Evolutionary conservation across 352 stramenopile genomes (phyloP), one percentile per base, ranked within the genome.

Genomic region (Phytophthora multivora): DNA sequence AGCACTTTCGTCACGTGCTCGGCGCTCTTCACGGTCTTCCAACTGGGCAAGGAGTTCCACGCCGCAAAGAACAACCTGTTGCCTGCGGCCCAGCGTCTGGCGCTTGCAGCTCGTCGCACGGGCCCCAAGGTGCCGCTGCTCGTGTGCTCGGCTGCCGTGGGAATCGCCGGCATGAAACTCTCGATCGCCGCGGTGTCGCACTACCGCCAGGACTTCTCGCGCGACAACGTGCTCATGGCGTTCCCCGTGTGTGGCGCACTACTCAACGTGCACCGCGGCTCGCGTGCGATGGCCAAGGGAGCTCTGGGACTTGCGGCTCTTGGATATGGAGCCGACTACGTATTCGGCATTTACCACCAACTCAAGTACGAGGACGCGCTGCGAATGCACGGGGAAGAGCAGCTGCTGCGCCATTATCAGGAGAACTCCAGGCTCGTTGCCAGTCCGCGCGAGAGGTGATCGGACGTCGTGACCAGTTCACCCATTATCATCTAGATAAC

Each of bases 151-250:
- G 61, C 70, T 0, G 70, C 72, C 5, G 63, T 86, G 2, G 79
- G 76, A 16, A 80, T 89, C 38, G 63, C 77, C 30, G 79, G 74
- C 36, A 85, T 89, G 71, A 89, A 89, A 59, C 36, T 83, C 28
- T 79, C 65, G 38, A 69, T 86, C 49, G 57, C 56, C 0, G 72
- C 64, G 7, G 79, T 89, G 41, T 69, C 76, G 39, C 64, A 78
- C 48, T 66, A 60, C 33, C 79, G 79, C 13, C 68, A 81, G 40
- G 79, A 89, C 66, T 86, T 85, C 51, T 80, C 79, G 31, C 74
- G 74, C 49, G 66, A 66, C 18, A 89, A 81, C 41, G 63, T 86
- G 18, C 47, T 85, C 43, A 51, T 89, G 28, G 71, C 76, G 5
- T 75, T 86, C 51, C 79, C 79, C 5, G 50, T 89, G 10, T 80